Evolutionary conservation across 805 yeast species (phyloP), one percentile per base, ranked within the genome.

Genomic region (Clavispora vitiphila): DNA sequence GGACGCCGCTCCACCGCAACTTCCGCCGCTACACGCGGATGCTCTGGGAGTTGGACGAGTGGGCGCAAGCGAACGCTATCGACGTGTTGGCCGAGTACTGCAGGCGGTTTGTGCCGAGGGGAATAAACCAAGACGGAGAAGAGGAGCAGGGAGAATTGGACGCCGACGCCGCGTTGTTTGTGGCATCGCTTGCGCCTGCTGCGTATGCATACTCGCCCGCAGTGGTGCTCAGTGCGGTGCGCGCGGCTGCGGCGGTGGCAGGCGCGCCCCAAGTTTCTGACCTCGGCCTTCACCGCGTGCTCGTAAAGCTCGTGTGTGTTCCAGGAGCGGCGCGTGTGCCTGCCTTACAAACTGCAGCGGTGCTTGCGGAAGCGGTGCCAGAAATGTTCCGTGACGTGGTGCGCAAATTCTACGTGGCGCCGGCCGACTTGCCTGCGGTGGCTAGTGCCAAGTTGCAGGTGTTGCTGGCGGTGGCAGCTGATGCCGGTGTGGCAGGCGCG

Each of bases 1-100:
- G 84, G 60, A 84, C 77, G 2, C 60, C 85, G 25, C 60, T 91
- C 2, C 98, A 93, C 57, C 78, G 83, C 2, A 78, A 80, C 50
- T 85, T 74, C 56, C 73, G 85, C 23, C 71, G 80, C 16, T 73
- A 74, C 38, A 79, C 87, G 44, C 55, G 65, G 1, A 60, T 71
- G 24, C 47, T 78, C 21, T 49, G 55, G 0, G 68, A 73, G 1
- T 68, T 91, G 41, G 95, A 89, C 44, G 83, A 81, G 40, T 86
- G 89, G 84, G 64, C 87, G 8, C 89, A 85, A 54, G 60, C 73
- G 0, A 55, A 67, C 9, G 59, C 81, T 12, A 64, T 87, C 16
- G 86, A 85, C 37, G 50, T 86, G 4, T 65, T 90, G 38, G 75
- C 82, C 0, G 77, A 78, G 39, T 93, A 93, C 58, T 68, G 79